These are phyloP conservation scores for Dendrocalamus latiflorus DNA, from an alignment of 202 grass and related monocot species.

Conservation along the genomic window DNA sequence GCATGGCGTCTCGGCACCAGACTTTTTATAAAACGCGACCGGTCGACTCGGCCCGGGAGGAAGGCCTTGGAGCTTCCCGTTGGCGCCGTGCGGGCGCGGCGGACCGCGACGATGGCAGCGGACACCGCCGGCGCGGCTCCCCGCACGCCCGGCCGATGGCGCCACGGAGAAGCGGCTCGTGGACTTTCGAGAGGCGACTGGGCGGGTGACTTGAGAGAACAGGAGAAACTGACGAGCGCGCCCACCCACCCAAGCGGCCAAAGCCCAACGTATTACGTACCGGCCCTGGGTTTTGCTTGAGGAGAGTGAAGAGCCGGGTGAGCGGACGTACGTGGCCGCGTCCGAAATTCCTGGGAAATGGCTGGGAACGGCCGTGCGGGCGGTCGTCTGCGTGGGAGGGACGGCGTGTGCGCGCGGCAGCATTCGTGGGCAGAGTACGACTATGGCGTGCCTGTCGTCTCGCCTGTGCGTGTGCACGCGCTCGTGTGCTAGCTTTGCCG, in stretches of 20 bases:
- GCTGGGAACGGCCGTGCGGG: not conserved
- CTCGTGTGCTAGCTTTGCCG: conserved; percentile 24
- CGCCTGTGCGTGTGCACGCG: too few species aligned
- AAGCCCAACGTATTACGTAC: not conserved
- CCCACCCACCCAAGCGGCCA: not conserved
- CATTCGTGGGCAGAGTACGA: conserved; percentile 21
- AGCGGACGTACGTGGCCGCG: conserved; percentile 3
- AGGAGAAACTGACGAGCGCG: not conserved
- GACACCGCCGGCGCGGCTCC: conserved; percentile 29
- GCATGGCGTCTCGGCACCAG: conserved; percentile 21
- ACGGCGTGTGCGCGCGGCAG: conserved; percentile 27
- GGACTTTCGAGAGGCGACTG: too few species aligned
- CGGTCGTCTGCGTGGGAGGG: conserved; percentile 33
- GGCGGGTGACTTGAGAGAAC: not conserved
- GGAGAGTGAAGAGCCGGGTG: not conserved
- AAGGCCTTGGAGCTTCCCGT: conserved; percentile 28
- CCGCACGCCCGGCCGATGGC: too few species aligned
- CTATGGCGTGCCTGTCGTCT: not conserved
- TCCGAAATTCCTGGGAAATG: conserved; percentile 17
- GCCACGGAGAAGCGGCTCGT: too few species aligned
- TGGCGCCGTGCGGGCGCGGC: conserved; percentile 18
- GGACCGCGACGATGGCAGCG: conserved; percentile 39
- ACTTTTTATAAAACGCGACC: not conserved
- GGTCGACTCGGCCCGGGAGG: not conserved
- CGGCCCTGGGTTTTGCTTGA: not conserved